Conservation (phyloP, 2,329 filamentous ascomycete species). For the Lachnellula willkommii region DNA sequence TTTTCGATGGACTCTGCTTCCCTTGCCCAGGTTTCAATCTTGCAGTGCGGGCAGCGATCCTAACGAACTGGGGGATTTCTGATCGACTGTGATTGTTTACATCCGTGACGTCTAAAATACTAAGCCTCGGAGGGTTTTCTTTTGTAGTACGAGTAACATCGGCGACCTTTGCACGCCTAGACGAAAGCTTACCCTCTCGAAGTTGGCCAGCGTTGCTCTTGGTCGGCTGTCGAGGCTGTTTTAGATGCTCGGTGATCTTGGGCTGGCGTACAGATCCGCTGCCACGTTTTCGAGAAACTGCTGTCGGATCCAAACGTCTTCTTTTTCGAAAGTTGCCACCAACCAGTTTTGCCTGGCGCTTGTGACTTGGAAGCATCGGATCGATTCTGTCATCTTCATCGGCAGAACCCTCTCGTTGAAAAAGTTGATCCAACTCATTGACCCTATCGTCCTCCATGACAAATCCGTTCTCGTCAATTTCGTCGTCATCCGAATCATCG, state of each 20-base stretch:
- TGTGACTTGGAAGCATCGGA: conserved; percentile 30
- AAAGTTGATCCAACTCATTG: conserved; percentile 12
- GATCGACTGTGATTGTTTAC: conserved; percentile 15
- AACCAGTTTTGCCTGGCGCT: conserved; percentile 15
- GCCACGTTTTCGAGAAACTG: conserved; percentile 1
- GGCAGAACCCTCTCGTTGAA: conserved; percentile 21
- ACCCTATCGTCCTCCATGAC: conserved; percentile 13
- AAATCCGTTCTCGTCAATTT: conserved; percentile 13
- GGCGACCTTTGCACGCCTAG: neutral
- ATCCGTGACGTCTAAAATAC: conserved; percentile 55
- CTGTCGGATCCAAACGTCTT: conserved; percentile 12
- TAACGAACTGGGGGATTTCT: conserved; percentile 51
- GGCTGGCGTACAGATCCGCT: conserved; percentile 17
- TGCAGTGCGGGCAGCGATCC: conserved; percentile 55
- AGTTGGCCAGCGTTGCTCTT: neutral
- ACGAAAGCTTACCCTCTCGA: neutral
- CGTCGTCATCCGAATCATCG: conserved; percentile 23
- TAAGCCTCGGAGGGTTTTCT: conserved; percentile 41
- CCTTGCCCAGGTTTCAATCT: conserved; percentile 44
- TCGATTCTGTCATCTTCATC: conserved; percentile 31
- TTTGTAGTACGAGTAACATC: neutral
- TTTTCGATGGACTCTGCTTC: conserved; percentile 49
- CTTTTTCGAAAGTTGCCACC: conserved; percentile 14
- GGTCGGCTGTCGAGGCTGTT: conserved; percentile 1
- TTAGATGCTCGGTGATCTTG: conserved; percentile 27